A percentile compares a stretch with the other conserved stretches of the same genome.
phyloP scores from a whole-genome alignment of 495 filamentous ascomycete species.

The Durotheca rogersii region DNA sequence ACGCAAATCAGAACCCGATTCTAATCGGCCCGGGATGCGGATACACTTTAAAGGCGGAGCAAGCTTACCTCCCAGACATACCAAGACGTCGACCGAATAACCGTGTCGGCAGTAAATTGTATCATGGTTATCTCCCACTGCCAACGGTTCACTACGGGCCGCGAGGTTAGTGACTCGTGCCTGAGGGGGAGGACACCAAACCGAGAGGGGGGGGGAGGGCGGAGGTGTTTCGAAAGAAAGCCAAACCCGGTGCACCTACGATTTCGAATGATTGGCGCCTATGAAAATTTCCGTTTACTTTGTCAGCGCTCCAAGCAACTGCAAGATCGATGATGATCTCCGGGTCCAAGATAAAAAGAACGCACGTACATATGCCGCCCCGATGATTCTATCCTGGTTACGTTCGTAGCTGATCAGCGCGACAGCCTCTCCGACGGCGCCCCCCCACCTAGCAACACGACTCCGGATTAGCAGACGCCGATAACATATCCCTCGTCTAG shows the following conservation, averaged over 20 bases:
- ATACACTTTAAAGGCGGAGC: constrained; percentile 13
- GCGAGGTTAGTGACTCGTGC: neutral
- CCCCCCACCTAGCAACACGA: constrained; percentile 49
- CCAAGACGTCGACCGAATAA: constrained; percentile 47
- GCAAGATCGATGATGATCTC: too few species aligned
- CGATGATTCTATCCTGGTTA: constrained; percentile 58
- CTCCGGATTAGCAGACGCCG: constrained; percentile 33
- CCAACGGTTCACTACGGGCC: constrained; percentile 39
- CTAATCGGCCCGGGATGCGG: neutral
- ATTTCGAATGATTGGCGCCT: constrained; percentile 44
- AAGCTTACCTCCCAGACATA: constrained; percentile 47
- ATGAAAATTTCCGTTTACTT: neutral
- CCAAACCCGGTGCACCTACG: constrained; percentile 8
- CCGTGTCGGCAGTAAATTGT: constrained; percentile 55
- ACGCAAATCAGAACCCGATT: constrained; percentile 34
- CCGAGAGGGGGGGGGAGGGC: neutral
- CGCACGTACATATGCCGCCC: constrained; percentile 36
- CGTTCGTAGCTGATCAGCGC: constrained; percentile 68
- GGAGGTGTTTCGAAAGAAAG: neutral
- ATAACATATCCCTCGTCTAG: constrained; percentile 30
- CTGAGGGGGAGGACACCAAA: too few species aligned
- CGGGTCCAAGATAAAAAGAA: too few species aligned
- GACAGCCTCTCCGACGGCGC: constrained; percentile 64
- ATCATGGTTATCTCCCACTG: constrained; percentile 50
- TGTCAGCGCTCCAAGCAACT: neutral